phyloP scores from a whole-genome alignment of 495 filamentous ascomycete species.

The Aspergillus bridgeri region DNA sequence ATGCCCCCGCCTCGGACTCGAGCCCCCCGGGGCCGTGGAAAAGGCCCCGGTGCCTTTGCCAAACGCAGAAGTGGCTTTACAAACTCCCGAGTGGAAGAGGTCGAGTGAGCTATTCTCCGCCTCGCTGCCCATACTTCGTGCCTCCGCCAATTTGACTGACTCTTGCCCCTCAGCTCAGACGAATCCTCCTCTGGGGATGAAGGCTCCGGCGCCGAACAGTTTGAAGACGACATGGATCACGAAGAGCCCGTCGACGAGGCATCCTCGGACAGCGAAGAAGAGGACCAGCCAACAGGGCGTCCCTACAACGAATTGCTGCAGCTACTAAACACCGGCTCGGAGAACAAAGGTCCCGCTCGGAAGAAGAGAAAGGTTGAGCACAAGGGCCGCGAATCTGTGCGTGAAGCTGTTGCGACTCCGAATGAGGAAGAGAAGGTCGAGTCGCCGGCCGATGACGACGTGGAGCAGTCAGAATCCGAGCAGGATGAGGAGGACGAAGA shows the following conservation, averaged over 20 bases:
- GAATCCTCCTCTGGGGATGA: slow-evolving; percentile 32
- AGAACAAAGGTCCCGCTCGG: slow-evolving; percentile 51
- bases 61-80: slow-evolving; percentile 29
- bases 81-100: slow-evolving; percentile 40
- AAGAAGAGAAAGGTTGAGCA: slow-evolving; percentile 68
- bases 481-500: slow-evolving; percentile 39
- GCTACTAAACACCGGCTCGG: slow-evolving; percentile 47
- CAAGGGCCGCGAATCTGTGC: slow-evolving; percentile 10
- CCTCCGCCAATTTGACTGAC: slow-evolving; percentile 13
- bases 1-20: slow-evolving; percentile 25
- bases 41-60: slow-evolving; percentile 18
- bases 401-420: slow-evolving; percentile 4
- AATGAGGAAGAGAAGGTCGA: slow-evolving; percentile 25
- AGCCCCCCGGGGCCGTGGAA: slow-evolving; percentile 31
- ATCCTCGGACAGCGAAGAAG: slow-evolving; percentile 47
- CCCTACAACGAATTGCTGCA: slow-evolving; percentile 68
- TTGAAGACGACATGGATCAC: slow-evolving; percentile 24
- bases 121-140: not conserved
- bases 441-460: slow-evolving; percentile 23
- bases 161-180: slow-evolving; percentile 26
- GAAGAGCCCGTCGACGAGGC: slow-evolving; percentile 30
- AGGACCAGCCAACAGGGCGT: slow-evolving; percentile 35
- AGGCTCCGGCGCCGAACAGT: slow-evolving; percentile 9
- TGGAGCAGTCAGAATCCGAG: slow-evolving; percentile 41
- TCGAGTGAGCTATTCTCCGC: slow-evolving; percentile 29